Conservation (phyloP, 306 rosid species). For the Neltuma alba region DNA sequence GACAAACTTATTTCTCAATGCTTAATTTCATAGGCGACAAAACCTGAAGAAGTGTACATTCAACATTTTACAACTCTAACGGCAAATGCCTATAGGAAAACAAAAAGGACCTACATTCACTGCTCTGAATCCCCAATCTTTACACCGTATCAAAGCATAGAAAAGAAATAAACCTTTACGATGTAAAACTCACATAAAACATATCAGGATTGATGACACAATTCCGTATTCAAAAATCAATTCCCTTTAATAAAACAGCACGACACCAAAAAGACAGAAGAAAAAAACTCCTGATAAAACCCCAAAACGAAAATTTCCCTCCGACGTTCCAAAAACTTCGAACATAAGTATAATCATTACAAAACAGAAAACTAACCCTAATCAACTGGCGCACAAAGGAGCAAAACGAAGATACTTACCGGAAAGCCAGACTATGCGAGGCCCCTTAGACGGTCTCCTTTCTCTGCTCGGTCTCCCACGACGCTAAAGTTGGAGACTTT, state of each 20-base stretch:
- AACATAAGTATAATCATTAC: background rate
- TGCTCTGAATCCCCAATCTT: constrained; percentile 7
- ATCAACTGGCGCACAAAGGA: background rate
- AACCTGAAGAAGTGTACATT: constrained; percentile 24
- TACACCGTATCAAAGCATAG: background rate
- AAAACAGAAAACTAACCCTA: constrained; percentile 31
- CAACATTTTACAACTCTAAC: constrained; percentile 22
- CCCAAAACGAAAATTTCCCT: background rate
- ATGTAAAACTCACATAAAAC: constrained; percentile 22
- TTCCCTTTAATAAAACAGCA: background rate
- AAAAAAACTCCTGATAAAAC: background rate
- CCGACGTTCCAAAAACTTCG: background rate
- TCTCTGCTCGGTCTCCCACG: constrained; percentile 20
- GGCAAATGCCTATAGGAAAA: constrained; percentile 5
- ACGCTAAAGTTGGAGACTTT: constrained; percentile 22
- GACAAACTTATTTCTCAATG: constrained; percentile 8
- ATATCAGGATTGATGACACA: background rate
- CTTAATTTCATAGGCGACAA: constrained; percentile 21
- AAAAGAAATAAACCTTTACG: background rate
- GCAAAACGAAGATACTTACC: constrained; percentile 36
- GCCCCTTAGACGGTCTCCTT: background rate
- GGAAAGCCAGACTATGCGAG: constrained; percentile 41
- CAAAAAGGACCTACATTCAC: constrained; percentile 8
- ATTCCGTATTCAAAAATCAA: constrained; percentile 12
- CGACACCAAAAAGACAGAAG: too few species aligned